phyloP scores from a whole-genome alignment of 2,329 filamentous ascomycete species.

The Pyrenophora teres region DNA sequence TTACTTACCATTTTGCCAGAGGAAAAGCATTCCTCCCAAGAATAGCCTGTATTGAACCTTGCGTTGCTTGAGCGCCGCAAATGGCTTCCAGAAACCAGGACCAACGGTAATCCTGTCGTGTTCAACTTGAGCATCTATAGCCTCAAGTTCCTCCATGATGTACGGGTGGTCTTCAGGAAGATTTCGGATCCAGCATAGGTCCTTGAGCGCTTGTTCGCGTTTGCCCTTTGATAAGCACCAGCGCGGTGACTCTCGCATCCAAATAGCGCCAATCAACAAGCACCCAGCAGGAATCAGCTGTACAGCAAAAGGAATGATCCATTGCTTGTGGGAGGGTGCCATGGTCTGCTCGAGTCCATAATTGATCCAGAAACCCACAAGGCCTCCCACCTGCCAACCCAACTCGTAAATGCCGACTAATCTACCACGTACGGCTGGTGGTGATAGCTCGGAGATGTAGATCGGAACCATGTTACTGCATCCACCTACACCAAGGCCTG shows the following conservation, averaged over 20 bases:
- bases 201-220: constrained; percentile 49
- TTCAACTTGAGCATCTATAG: constrained; percentile 72
- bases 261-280: constrained; percentile 53
- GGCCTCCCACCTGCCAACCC: constrained; percentile 55
- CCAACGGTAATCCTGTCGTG: constrained; percentile 67
- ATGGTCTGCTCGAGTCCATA: constrained; percentile 53
- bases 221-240: constrained; percentile 52
- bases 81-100: constrained; percentile 70
- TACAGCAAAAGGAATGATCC: constrained; percentile 60
- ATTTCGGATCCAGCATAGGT: constrained; percentile 67
- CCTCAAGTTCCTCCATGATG: constrained; percentile 73
- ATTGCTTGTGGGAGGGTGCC: constrained; percentile 51
- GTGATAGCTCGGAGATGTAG: constrained; percentile 63
- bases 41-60: constrained; percentile 73
- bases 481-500: constrained; percentile 62
- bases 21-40: constrained; percentile 74
- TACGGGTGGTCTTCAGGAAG: constrained; percentile 64
- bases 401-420: constrained; percentile 57
- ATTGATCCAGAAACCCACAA: constrained; percentile 47
- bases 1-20: constrained; percentile 71
- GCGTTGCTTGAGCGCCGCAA: constrained; percentile 40
- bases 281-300: constrained; percentile 70
- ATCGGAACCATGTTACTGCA: constrained; percentile 63
- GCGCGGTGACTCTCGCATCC: constrained; percentile 51
- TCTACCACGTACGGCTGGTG: constrained; percentile 63